phyloP scores from a whole-genome alignment of 768 basidiomycete species.

The Leccinum olivaceopallidum region DNA sequence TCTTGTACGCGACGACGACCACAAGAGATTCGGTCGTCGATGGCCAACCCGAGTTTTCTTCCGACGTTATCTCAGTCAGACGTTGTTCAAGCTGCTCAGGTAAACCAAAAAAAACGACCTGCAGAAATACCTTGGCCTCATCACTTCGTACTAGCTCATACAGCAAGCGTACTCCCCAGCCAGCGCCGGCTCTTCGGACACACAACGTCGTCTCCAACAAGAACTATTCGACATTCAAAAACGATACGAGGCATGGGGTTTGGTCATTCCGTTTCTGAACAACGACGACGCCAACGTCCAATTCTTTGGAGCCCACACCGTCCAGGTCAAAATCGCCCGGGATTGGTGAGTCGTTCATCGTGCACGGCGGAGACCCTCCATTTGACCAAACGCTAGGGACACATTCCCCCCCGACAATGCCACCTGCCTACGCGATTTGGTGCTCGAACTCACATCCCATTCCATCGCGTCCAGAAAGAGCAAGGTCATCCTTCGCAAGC shows the following conservation, averaged over 20 bases:
- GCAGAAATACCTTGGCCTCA: slow-evolving; percentile 9
- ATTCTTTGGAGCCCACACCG: slow-evolving; percentile 94
- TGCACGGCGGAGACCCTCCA: neutral
- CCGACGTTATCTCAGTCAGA: slow-evolving; percentile 54
- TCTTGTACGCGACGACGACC: too few relatives aligned
- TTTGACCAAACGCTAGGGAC: slow-evolving; percentile 52
- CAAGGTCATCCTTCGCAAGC: slow-evolving; percentile 79
- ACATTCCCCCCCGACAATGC: slow-evolving; percentile 64
- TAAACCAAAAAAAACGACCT: slow-evolving; percentile 35
- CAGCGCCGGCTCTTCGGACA: slow-evolving; percentile 48
- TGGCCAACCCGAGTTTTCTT: slow-evolving; percentile 42
- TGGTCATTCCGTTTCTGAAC: slow-evolving; percentile 74
- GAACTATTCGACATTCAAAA: slow-evolving; percentile 79
- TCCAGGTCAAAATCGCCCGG: slow-evolving; percentile 89
- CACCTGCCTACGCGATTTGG: slow-evolving; percentile 57
- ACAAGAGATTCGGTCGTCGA: slow-evolving; percentile 5
- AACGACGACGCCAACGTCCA: slow-evolving; percentile 80
- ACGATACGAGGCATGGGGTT: slow-evolving; percentile 78
- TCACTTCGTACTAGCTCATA: slow-evolving; percentile 1
- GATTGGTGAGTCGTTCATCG: slow-evolving; percentile 66
- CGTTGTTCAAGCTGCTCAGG: slow-evolving; percentile 59
- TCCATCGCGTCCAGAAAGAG: slow-evolving; percentile 57
- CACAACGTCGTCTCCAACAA: slow-evolving; percentile 63
- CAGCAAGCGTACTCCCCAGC: too few relatives aligned
- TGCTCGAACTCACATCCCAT: slow-evolving; percentile 70